These are phyloP conservation scores for Asterella californica DNA, from an alignment of 225 moss, liverwort and hornwort genomes.

Conservation along the genomic window DNA sequence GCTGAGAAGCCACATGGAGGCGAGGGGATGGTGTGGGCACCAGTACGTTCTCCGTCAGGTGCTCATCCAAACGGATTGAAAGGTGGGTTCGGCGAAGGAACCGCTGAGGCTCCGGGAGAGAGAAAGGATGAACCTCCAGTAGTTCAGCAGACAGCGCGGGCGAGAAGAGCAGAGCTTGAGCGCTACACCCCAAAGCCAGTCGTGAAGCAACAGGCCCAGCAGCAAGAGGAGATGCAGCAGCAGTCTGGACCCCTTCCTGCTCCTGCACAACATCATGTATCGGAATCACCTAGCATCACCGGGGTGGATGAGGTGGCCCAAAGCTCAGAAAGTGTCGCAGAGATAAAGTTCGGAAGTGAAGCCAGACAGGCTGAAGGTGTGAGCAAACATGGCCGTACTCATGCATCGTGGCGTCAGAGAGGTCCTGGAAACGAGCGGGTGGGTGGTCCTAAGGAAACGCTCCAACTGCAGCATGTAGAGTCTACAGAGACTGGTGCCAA, in stretches of 20 bases:
- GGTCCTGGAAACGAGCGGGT: conserved; percentile 56
- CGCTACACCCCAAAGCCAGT: conserved; percentile 91
- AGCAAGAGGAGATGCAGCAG: conserved; percentile 54
- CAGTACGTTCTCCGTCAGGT: conserved; percentile 63
- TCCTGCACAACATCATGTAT: conserved; percentile 14
- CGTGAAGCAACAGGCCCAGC: conserved; percentile 66
- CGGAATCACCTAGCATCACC: conserved; percentile 25
- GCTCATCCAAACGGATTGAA: conserved; percentile 33
- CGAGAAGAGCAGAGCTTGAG: conserved; percentile 85
- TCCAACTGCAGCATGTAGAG: conserved; percentile 23
- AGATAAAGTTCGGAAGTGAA: conserved; percentile 52
- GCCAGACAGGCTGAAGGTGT: conserved; percentile 44
- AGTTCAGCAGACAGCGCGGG: conserved; percentile 54
- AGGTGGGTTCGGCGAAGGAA: conserved; percentile 28
- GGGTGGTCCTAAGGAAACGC: conserved; percentile 45
- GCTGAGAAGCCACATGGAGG: conserved; percentile 67
- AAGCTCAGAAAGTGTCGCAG: conserved; percentile 15
- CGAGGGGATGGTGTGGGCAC: conserved; percentile 95
- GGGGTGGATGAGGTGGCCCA: conserved; percentile 17
- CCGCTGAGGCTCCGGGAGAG: conserved; percentile 25
- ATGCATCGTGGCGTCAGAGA: conserved; percentile 86
- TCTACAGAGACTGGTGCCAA: conserved; percentile 37
- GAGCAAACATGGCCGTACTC: conserved; percentile 53
- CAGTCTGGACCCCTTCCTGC: conserved; percentile 10
- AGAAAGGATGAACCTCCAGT: conserved; percentile 66